Evolutionary conservation across 2,329 filamentous ascomycete genomes (phyloP).

Genomic region (Madurella mycetomatis): DNA sequence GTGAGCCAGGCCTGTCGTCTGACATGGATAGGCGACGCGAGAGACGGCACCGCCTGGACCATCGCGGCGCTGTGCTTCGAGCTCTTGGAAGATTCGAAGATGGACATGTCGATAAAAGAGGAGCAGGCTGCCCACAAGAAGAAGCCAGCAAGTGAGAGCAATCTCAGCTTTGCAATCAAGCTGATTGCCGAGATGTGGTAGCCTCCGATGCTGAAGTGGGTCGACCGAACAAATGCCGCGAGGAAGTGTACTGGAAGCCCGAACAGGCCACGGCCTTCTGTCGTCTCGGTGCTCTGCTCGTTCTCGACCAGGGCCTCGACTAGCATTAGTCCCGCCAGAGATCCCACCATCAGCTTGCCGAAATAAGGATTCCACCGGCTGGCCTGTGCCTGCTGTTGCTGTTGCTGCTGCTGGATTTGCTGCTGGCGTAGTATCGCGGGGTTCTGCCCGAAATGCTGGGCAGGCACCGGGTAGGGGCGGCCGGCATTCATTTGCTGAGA

Average conservation of each 20-base stretch:
- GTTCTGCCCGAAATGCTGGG: conserved; percentile 36
- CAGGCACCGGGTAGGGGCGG: conserved; percentile 47
- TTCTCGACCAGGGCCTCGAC: conserved; percentile 71
- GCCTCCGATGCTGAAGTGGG: conserved; percentile 52
- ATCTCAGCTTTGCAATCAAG: conserved; percentile 48
- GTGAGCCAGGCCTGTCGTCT: conserved; percentile 89
- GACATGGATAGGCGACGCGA: conserved; percentile 78
- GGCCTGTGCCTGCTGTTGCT: conserved; percentile 42
- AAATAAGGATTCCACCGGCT: conserved; percentile 56
- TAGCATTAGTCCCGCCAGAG: conserved; percentile 87
- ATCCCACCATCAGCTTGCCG: conserved; percentile 86
- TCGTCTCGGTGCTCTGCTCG: conserved; percentile 59
- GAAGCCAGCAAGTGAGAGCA: conserved; percentile 50
- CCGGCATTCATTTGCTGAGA: conserved; percentile 49
- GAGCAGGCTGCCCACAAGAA: conserved; percentile 54
- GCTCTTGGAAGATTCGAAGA: conserved; percentile 46
- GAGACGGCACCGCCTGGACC: conserved; percentile 58
- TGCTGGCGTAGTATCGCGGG: conserved; percentile 50
- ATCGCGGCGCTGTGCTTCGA: conserved; percentile 31
- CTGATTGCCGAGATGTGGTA: conserved; percentile 44
- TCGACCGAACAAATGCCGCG: conserved; percentile 41
- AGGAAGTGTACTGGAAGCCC: conserved; percentile 59
- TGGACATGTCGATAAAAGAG: conserved; percentile 49
- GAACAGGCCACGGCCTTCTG: conserved; percentile 63
- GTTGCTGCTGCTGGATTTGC: conserved; percentile 50